These are phyloP conservation scores for Ustilago xerochloae DNA, from an alignment of 1,284 basidiomycete species.

Conservation along the genomic window DNA sequence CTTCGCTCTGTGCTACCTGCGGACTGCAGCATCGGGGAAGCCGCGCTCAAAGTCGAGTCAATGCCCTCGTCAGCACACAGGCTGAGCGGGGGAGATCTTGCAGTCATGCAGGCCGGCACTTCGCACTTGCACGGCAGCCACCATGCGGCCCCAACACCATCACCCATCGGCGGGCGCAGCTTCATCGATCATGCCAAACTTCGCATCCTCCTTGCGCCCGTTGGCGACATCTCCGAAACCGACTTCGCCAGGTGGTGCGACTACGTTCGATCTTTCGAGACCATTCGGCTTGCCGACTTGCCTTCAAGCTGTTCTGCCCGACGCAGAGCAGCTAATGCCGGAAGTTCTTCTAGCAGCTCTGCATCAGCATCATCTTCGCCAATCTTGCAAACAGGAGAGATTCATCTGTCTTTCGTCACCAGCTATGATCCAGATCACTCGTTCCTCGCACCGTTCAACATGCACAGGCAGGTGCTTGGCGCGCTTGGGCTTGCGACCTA, in stretches of 20 bases:
- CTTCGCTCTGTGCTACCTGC: no score
- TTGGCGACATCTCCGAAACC: conserved; percentile 44
- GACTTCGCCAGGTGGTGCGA: conserved; percentile 62
- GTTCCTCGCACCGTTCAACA: conserved; percentile 64
- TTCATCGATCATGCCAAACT: conserved; percentile 59
- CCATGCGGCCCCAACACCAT: conserved; percentile 38
- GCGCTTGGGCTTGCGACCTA: conserved; percentile 59
- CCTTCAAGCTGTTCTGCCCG: conserved; percentile 35
- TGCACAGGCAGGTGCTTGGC: conserved; percentile 63
- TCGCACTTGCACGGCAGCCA: no score
- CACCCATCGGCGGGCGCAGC: conserved; percentile 42
- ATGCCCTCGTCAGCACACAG: not conserved
- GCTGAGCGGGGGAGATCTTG: not conserved
- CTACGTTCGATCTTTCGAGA: conserved; percentile 55
- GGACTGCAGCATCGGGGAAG: no score
- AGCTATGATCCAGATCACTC: conserved; percentile 62
- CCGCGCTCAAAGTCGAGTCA: no score
- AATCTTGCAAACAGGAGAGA: conserved; percentile 59
- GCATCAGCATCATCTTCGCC: conserved; percentile 16
- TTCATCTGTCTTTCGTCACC: conserved; percentile 64
- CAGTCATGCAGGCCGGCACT: conserved; percentile 4
- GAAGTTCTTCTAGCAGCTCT: conserved; percentile 2
- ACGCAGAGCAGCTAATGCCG: conserved; percentile 7
- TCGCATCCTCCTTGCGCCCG: conserved; percentile 63
- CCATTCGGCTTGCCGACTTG: conserved; percentile 56